Evolutionary conservation across 768 basidiomycete genomes (phyloP).

Genomic region (Suillus ampliporus): DNA sequence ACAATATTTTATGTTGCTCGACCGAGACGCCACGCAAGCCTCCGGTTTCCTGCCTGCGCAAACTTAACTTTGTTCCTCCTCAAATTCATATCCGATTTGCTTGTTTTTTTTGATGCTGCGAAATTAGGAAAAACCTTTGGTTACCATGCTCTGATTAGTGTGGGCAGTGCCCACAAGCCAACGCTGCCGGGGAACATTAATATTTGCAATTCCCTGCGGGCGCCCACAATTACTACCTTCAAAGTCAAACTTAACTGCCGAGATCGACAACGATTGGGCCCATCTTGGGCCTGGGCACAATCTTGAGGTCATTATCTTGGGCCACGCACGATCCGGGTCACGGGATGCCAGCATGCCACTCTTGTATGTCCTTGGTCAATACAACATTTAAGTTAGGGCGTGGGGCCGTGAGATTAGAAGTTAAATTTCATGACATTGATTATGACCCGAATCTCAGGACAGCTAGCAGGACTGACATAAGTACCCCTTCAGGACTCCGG

Average conservation of each 20-base stretch:
- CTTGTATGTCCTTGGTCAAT: not conserved
- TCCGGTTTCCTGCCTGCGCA: not conserved
- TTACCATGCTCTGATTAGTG: not conserved
- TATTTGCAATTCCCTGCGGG: not conserved
- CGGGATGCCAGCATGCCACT: not conserved
- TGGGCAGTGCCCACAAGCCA: not conserved
- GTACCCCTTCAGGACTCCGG: not conserved
- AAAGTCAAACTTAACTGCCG: not conserved
- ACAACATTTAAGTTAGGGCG: not conserved
- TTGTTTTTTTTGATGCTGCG: slow-evolving; percentile 5
- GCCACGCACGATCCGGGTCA: not conserved
- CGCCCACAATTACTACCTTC: slow-evolving; percentile 8
- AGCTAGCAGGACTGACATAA: slow-evolving; percentile 4
- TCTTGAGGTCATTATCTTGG: too few species aligned
- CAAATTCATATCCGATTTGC: slow-evolving; percentile 9
- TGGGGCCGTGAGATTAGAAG: slow-evolving; percentile 7
- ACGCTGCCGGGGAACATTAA: not conserved
- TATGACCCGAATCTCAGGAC: not conserved
- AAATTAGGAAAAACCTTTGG: not conserved
- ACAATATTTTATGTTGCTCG: not conserved
- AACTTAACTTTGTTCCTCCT: slow-evolving; percentile 12
- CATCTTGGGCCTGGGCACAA: too few species aligned
- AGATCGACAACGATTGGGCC: not conserved
- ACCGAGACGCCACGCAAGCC: not conserved
- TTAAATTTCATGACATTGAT: not conserved